These are phyloP conservation scores for Cytidiella melzeri DNA, from an alignment of 768 basidiomycete genomes.

Conservation along the genomic window DNA sequence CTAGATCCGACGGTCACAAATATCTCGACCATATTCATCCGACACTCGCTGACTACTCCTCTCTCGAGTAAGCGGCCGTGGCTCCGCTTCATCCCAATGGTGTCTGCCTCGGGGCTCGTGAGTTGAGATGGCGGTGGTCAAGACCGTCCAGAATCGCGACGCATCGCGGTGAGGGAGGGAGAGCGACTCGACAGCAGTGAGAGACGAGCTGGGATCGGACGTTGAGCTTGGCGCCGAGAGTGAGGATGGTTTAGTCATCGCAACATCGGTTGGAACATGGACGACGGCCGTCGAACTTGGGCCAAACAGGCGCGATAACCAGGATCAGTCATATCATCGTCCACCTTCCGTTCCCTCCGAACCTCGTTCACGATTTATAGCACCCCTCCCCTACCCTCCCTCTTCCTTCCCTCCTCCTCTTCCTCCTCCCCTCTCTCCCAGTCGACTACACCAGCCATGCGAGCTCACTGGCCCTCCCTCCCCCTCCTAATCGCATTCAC, in stretches of 20 bases:
- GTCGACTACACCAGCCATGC: conserved; percentile 20
- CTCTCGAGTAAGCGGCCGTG: background rate
- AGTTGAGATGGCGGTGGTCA: too few relatives aligned
- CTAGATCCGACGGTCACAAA: background rate
- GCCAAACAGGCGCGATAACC: background rate
- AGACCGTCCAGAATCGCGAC: too few relatives aligned
- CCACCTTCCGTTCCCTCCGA: conserved; percentile 5
- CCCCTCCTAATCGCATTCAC: conserved; percentile 21
- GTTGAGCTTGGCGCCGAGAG: conserved; percentile 4
- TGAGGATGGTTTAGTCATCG: background rate
- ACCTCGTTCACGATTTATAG: conserved; percentile 8
- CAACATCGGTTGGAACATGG: background rate
- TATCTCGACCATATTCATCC: background rate
- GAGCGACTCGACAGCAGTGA: too few relatives aligned
- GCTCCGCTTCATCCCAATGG: background rate
- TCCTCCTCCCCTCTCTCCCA: conserved; percentile 6
- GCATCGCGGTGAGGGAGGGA: too few relatives aligned
- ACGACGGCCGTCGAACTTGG: background rate
- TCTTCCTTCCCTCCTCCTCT: conserved; percentile 10
- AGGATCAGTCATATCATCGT: background rate
- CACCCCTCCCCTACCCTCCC: conserved; percentile 13
- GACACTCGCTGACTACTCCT: background rate
- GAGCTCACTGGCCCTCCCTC: conserved; percentile 19
- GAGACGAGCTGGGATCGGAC: too few relatives aligned
- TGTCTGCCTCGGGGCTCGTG: too few relatives aligned